Percentiles rank a stretch among this genome's conserved stretches.
Conservation (phyloP, 129 eudicot species). For the Tanacetum coccineum region DNA sequence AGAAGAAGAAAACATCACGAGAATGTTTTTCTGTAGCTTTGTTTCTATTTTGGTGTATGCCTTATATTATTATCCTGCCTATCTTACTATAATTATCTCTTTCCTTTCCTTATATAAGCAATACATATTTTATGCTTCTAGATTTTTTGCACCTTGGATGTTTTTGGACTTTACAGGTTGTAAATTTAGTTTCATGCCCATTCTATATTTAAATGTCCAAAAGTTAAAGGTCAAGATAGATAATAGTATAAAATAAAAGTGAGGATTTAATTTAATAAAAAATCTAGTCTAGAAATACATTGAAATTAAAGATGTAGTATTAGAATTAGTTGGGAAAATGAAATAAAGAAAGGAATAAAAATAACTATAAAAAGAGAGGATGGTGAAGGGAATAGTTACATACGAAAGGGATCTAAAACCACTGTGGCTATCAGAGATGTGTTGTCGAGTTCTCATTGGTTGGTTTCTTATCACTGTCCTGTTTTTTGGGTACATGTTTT, state of each 20-base stretch:
- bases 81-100: constrained; percentile 10
- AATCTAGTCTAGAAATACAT: too few relatives aligned
- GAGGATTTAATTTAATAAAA: too few relatives aligned
- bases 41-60: constrained; percentile 37
- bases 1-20: constrained; percentile 14
- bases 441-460: constrained; percentile 30
- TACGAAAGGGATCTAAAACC: constrained; percentile 24
- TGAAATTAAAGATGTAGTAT: too few relatives aligned
- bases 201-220: too few relatives aligned
- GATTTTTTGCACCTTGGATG: too few relatives aligned
- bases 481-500: constrained; percentile 23
- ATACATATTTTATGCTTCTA: too few relatives aligned
- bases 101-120: constrained; percentile 22
- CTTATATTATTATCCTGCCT: constrained; percentile 17
- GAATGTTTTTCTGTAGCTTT: constrained; percentile 31
- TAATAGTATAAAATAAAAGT: too few relatives aligned
- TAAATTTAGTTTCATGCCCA: too few relatives aligned
- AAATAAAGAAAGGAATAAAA: constrained; percentile 5
- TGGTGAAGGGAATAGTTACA: constrained; percentile 11
- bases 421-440: constrained; percentile 10
- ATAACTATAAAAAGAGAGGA: constrained; percentile 12
- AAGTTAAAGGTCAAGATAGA: too few relatives aligned
- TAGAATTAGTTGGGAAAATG: not conserved
- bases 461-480: constrained; percentile 15
- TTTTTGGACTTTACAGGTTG: too few relatives aligned